These are phyloP conservation scores for Leptosphaerulina australis DNA, from an alignment of 2,329 filamentous ascomycete genomes.

Conservation along the genomic window DNA sequence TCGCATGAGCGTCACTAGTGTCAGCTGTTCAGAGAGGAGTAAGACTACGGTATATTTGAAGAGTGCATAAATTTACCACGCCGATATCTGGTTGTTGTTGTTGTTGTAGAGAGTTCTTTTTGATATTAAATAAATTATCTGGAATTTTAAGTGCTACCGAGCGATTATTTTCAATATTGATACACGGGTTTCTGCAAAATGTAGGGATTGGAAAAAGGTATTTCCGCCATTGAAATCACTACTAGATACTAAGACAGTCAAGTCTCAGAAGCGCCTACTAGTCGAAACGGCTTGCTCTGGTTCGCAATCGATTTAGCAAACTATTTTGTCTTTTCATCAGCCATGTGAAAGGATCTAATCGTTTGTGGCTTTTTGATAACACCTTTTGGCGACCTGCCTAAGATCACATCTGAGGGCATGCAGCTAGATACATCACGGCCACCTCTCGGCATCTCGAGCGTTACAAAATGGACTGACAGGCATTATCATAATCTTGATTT, in stretches of 20 bases:
- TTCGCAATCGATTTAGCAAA: no score
- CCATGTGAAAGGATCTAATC: constrained; percentile 43
- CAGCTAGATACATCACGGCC: constrained; percentile 15
- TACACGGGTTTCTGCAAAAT: no score
- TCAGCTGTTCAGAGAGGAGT: background rate
- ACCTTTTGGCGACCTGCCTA: constrained; percentile 57
- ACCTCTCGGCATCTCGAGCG: constrained; percentile 13
- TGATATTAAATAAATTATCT: no score
- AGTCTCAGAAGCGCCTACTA: no score
- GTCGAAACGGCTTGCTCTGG: no score
- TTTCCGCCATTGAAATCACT: no score
- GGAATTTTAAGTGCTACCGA: no score
- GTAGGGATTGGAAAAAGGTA: no score
- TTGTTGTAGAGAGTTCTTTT: no score
- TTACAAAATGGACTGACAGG: constrained; percentile 37
- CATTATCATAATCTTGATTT: constrained; percentile 67
- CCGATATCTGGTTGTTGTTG: background rate
- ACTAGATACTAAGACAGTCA: no score
- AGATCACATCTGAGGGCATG: constrained; percentile 33
- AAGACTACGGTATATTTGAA: background rate
- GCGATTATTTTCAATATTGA: no score
- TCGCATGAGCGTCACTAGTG: background rate
- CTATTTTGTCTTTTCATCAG: no score
- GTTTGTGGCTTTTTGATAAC: constrained; percentile 62
- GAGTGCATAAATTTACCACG: background rate